These are phyloP conservation scores for Hygrophoropsis aurantiaca DNA, from an alignment of 768 basidiomycete genomes.

Conservation along the genomic window DNA sequence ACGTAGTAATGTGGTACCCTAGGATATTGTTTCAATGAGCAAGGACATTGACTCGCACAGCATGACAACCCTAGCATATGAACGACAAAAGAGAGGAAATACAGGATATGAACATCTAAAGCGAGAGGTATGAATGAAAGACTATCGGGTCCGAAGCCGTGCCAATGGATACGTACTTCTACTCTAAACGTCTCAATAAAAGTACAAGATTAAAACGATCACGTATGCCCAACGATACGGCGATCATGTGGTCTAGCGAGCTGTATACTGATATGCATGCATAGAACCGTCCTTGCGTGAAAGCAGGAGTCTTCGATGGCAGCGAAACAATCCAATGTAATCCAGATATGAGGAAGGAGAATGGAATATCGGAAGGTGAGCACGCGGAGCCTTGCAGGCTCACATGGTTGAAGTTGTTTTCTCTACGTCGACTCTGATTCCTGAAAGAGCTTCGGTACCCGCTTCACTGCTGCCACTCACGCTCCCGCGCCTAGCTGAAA, in stretches of 20 bases:
- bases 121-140: too few relatives aligned
- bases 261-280: conserved; percentile 5
- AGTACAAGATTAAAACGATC: conserved; percentile 6
- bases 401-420: conserved; percentile 54
- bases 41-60: too few relatives aligned
- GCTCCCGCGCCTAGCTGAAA: conserved; percentile 13
- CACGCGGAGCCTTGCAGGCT: conserved; percentile 1
- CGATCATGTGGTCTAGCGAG: conserved; percentile 19
- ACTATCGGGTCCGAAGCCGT: background rate
- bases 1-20: too few relatives aligned
- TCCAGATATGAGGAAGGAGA: conserved; percentile 13
- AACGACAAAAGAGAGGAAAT: too few relatives aligned
- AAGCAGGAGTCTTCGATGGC: conserved; percentile 11
- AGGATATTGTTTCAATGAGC: too few relatives aligned
- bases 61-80: too few relatives aligned
- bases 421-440: conserved; percentile 64
- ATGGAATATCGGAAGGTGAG: conserved; percentile 2
- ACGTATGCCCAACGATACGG: conserved; percentile 1
- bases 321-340: conserved; percentile 25
- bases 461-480: conserved; percentile 19
- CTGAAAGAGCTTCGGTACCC: conserved; percentile 21
- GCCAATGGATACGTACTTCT: background rate
- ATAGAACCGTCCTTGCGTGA: conserved; percentile 11
- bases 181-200: conserved; percentile 3
- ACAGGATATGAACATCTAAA: too few relatives aligned